Base-by-base conservation (phyloP, 106 monocot species). In the Apostasia shenzhenica region DNA sequence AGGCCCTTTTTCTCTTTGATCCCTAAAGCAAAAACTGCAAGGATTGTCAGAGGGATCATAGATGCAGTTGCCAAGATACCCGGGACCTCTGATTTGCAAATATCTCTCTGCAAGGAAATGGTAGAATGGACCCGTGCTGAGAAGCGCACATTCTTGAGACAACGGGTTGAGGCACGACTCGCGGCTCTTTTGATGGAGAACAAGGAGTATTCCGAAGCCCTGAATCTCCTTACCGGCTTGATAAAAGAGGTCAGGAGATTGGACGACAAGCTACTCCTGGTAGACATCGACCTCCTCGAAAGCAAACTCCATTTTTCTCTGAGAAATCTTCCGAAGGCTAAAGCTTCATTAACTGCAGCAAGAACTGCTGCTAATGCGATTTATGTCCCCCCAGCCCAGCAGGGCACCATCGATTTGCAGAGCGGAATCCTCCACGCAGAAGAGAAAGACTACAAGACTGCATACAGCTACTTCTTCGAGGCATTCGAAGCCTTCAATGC, bases 401-500 rank as follows among this genome's bases (percentile, higher is more conserved):
- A 95, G 62, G 95, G 95, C 9, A 81, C 88, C 0, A 95, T 91
- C 8, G 95, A 95, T 78, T 57, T 95, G 55, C 95, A 95, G 73
- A 91, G 91, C 41, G 95, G 95, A 0, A 95, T 95, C 59, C 86
- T 95, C 50, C 95, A 95, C 63, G 95, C 95, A 0, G 95, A 95
- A 62, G 95, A 91, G 72, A 95, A 95, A 49, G 95, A 97, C 66
- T 92, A 97, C 67, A 97, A 97, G 62, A 97, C 89, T 13, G 91
- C 86, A 0, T 97, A 97, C 81, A 97, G 92, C 72, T 97, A 92
- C 64, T 97, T 97, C 77, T 92, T 97, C 59, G 95, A 97, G 69
- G 95, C 89, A 59, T 97, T 97, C 57, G 95, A 97, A 71, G 95
- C 91, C 52, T 92, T 97, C 80, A 91, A 87, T 74, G 84, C 89